phyloP scores from a whole-genome alignment of 305 asterid species.

The Fraxinus ornus region DNA sequence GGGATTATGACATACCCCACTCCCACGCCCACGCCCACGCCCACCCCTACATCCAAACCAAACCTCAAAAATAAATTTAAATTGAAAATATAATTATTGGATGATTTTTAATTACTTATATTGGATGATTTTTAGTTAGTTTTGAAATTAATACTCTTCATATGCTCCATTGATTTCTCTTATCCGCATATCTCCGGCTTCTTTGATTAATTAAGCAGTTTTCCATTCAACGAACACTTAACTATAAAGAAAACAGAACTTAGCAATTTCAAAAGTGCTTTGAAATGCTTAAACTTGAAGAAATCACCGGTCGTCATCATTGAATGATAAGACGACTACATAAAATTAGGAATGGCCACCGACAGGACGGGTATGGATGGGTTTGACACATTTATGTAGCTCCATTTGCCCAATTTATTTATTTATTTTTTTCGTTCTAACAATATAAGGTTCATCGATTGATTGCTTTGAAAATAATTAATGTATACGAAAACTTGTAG shows the following conservation, averaged over 20 bases:
- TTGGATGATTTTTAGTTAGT: not conserved
- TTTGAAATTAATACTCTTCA: not conserved
- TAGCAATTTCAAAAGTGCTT: not conserved
- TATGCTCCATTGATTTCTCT: not conserved
- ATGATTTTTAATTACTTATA: not conserved
- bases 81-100: not conserved
- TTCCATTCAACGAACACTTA: not conserved
- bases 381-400: not conserved
- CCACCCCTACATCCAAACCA: not conserved
- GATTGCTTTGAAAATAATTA: not conserved
- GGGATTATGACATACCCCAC: constrained; percentile 20
- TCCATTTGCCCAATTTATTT: not conserved
- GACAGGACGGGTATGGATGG: not conserved
- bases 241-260: not conserved
- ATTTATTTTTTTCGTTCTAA: too few relatives aligned
- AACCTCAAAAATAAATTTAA: not conserved
- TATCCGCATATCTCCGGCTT: not conserved
- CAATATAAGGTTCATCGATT: too few relatives aligned
- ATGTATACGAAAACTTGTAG: not conserved
- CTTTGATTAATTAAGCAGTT: not conserved
- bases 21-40: not conserved
- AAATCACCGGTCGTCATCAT: not conserved
- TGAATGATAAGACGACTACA: not conserved
- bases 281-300: not conserved
- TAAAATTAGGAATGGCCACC: not conserved